Percentiles rank a stretch among this genome's conserved stretches.
Conservation (phyloP, 2,329 filamentous ascomycete genomes). For the Talaromyces sp. region DNA sequence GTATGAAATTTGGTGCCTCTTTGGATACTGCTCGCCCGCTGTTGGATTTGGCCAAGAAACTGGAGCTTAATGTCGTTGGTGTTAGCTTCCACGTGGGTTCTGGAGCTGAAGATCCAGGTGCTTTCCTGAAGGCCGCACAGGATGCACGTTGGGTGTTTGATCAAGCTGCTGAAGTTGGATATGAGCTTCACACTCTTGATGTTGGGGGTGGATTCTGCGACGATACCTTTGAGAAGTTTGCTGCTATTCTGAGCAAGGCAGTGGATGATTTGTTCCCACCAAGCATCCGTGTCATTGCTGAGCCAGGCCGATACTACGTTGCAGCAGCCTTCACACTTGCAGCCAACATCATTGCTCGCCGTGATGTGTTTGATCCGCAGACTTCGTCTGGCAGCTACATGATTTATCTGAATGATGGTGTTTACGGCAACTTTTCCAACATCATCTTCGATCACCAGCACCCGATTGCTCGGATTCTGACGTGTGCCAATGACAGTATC, state of each 20-base stretch:
- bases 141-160: conserved; percentile 88
- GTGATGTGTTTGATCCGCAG: conserved; percentile 70
- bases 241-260: conserved; percentile 69
- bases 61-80: conserved; percentile 85
- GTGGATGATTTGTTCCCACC: conserved; percentile 85
- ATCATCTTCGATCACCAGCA: conserved; percentile 99
- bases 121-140: conserved; percentile 83
- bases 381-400: conserved; percentile 64
- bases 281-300: conserved; percentile 80
- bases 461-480: conserved; percentile 76
- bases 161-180: conserved; percentile 71
- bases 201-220: conserved; percentile 90
- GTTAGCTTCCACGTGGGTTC: conserved; percentile 98
- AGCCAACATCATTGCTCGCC: conserved; percentile 91
- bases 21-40: conserved; percentile 75
- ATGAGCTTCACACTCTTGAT: conserved; percentile 78
- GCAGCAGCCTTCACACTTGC: conserved; percentile 89
- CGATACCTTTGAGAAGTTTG: conserved; percentile 89
- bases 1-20: conserved; percentile 93
- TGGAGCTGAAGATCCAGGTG: conserved; percentile 85
- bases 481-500: conserved; percentile 47
- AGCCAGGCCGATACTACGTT: conserved; percentile 95
- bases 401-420: conserved; percentile 94
- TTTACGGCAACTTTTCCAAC: conserved; percentile 98
- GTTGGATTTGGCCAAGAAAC: conserved; percentile 69